Evolutionary conservation across 805 yeast species (phyloP).

Genomic region (Hyphopichia homilentoma): DNA sequence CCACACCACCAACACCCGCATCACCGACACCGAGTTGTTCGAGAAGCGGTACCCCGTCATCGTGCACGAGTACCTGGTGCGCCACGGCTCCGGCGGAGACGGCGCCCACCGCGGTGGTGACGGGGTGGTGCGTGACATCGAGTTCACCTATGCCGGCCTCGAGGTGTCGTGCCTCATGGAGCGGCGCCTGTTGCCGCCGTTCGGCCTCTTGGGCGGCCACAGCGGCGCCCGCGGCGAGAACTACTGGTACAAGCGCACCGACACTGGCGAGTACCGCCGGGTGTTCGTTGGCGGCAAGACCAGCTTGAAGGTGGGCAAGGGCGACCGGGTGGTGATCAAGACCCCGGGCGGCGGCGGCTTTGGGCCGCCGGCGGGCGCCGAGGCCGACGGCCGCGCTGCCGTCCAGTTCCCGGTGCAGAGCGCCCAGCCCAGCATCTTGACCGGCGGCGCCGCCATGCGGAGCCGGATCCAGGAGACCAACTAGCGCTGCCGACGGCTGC

Average conservation of each 20-base stretch:
- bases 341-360: slow-evolving; percentile 48
- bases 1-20: slow-evolving; percentile 90
- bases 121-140: slow-evolving; percentile 83
- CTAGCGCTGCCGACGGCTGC: no score
- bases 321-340: slow-evolving; percentile 37
- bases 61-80: slow-evolving; percentile 64
- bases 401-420: slow-evolving; percentile 21
- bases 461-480: slow-evolving; percentile 33
- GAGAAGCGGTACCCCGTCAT: slow-evolving; percentile 87
- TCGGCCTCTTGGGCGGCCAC: slow-evolving; percentile 80
- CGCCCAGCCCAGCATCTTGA: slow-evolving; percentile 20
- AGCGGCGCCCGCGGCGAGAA: slow-evolving; percentile 67
- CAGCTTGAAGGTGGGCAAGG: slow-evolving; percentile 27
- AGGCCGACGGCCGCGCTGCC: slow-evolving; percentile 1
- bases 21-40: slow-evolving; percentile 86
- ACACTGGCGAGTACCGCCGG: slow-evolving; percentile 12
- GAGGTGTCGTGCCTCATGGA: slow-evolving; percentile 82
- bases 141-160: slow-evolving; percentile 46
- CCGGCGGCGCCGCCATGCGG: slow-evolving; percentile 37
- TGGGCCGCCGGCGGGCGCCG: slow-evolving; percentile 16
- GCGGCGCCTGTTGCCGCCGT: slow-evolving; percentile 80
- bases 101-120: slow-evolving; percentile 78
- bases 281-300: slow-evolving; percentile 32
- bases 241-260: slow-evolving; percentile 27
- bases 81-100: slow-evolving; percentile 74